Base-by-base conservation (phyloP, 2,329 filamentous ascomycete species). In the Cladophialophora psammophila region DNA sequence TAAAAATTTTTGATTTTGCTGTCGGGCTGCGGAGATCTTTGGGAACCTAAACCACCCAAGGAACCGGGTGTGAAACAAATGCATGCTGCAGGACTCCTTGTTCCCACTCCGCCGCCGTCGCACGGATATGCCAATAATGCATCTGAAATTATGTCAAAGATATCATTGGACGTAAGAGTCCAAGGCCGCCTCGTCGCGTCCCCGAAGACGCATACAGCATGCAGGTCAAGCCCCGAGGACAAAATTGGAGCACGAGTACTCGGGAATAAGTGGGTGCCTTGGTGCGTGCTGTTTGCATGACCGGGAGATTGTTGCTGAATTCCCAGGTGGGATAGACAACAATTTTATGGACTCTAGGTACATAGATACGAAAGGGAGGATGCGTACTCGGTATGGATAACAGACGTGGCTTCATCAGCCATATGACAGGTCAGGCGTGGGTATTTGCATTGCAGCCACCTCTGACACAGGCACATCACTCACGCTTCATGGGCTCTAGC, bases 51-150 rank as follows among this genome's bases (percentile, higher is more conserved):
- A 53, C 32, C n/a, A 40, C 42, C 35, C 34, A 56, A 42, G 35
- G 56, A 53, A 64, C 65, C 68, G 61, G 68, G 60, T 58, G 38
- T 69, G 68, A 70, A 70, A 68, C 65, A 66, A 59, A 67, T 57
- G 35, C 58, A 63, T 40, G 61, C 65, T 68, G 68, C 68, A 70
- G 68, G 59, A 64, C 62, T 68, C 65, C 65, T 68, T 59, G 68
- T 70, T 66, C 56, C 63, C 68, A 65, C 65, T 63, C 54, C 10
- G 48, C 60, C 32, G 53, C 45, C 10, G 68, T 67, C 53, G 62
- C 65, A 65, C 65, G 59, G 62, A 10, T 42, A 48, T 60, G 60
- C 55, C 40, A 53, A 38, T 64, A 59, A 65, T 53, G 58, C 58
- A 63, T 63, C 38, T 54, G 65, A 69, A 65, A 69, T 69, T 67